Base-by-base conservation (phyloP, 176 grass and related monocot species). In the Metroxylon sagu region DNA sequence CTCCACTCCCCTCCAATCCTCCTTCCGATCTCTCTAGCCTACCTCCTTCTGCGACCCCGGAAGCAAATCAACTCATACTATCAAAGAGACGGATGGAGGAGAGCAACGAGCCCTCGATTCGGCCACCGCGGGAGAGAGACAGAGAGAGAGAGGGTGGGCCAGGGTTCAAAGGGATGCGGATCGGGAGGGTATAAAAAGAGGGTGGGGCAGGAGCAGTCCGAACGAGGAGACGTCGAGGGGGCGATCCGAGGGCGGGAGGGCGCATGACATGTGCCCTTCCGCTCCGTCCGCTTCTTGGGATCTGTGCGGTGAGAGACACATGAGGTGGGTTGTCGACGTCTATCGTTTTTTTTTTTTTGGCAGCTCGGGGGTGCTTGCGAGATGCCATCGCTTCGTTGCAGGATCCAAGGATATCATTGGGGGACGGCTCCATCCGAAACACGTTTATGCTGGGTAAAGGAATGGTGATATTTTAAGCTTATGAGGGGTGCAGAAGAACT, bases 221-320 rank as follows among this genome's bases (percentile, higher is more conserved):
- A 23, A 0, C 21, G 64, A 48, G 10, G 18, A 51, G 62, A 29
- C 56, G 25, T 29, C 62, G 4, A 27, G 77, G 72, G 73, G 63
- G 74, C 26, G 49, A 23, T 23, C 21, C 21, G 21, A 29, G 56
- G 25, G 48, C 62, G 4, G 28, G 77, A 72, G 73, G 63, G 69
- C 25, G 49, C 48, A 53, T 56, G 60, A 29, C 76, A 79, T 53
- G 53, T 72, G 62, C 50, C 35, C 25, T 54, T 66, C 30, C 52
- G 30, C 65, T 56, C 68, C 50, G 62, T 78, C 26, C 58, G 67
- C 52, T 71, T 23, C 26, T 49, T 52, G 10, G 35, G 2, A 43
- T 2, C 35, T 43, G 35, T 43, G 35, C 35, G 35, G 35, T 12
- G 10, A 14, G 35, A 10, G 7, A 10, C 35, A 12, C 35, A 1